These are phyloP conservation scores for Chlorella sorokiniana DNA, from an alignment of 139 green algal genomes.

Conservation along the genomic window DNA sequence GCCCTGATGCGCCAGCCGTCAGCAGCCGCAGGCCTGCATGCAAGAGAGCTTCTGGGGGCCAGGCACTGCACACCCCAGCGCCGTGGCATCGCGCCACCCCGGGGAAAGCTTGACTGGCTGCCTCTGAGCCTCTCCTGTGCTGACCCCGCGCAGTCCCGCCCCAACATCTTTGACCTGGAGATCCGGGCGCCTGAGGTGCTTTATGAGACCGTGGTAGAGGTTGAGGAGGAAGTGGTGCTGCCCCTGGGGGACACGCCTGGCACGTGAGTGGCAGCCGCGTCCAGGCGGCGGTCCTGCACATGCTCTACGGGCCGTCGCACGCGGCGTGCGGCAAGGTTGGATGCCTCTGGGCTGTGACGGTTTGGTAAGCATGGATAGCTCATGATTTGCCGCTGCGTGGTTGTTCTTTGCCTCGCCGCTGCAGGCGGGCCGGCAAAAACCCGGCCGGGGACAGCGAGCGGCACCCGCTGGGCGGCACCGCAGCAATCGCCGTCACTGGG, in stretches of 20 bases:
- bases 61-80: too few relatives aligned
- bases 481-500: conserved; percentile 66
- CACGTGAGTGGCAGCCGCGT: conserved; percentile 33
- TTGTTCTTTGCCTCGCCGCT: not conserved
- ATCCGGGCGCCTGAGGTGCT: conserved; percentile 69
- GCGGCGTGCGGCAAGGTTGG: too few relatives aligned
- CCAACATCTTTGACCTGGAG: conserved; percentile 92
- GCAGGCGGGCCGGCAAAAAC: conserved; percentile 28
- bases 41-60: too few relatives aligned
- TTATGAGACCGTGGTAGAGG: conserved; percentile 86
- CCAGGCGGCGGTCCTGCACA: not conserved
- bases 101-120: too few relatives aligned
- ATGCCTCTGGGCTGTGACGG: too few relatives aligned
- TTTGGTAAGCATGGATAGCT: not conserved
- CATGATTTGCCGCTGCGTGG: not conserved
- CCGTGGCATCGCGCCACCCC: too few relatives aligned
- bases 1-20: conserved; percentile 87
- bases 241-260: conserved; percentile 61
- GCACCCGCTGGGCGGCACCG: conserved; percentile 35
- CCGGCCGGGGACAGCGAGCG: conserved; percentile 10
- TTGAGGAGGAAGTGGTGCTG: conserved; percentile 87
- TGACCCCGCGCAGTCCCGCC: conserved; percentile 59
- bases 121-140: not conserved
- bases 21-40: not conserved
- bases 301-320: too few relatives aligned